phyloP scores from a whole-genome alignment of 768 basidiomycete species.

The Leccinum boreale region DNA sequence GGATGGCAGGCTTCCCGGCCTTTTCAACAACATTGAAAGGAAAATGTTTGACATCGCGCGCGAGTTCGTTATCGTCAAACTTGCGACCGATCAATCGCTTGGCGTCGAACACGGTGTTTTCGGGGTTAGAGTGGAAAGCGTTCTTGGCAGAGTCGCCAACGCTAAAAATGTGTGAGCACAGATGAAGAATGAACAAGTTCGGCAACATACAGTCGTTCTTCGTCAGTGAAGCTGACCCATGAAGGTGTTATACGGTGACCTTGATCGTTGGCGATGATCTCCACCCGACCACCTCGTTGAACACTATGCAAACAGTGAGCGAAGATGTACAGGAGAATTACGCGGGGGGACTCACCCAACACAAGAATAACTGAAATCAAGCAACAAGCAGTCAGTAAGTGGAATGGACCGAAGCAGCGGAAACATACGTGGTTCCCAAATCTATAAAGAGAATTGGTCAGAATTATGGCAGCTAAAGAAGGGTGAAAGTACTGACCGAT shows the following conservation, averaged over 20 bases:
- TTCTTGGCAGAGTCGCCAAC: slow-evolving; percentile 98
- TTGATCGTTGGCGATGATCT: slow-evolving; percentile 89
- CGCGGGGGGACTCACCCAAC: slow-evolving; percentile 65
- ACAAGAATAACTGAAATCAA: slow-evolving; percentile 75
- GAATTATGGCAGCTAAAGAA: background rate
- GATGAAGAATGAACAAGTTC: background rate
- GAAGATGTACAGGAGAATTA: background rate
- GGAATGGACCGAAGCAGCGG: background rate
- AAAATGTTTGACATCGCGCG: slow-evolving; percentile 88
- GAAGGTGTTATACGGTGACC: slow-evolving; percentile 88
- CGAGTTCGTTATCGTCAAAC: slow-evolving; percentile 74
- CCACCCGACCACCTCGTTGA: slow-evolving; percentile 79
- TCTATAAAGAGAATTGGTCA: slow-evolving; percentile 42
- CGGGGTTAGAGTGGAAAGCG: slow-evolving; percentile 85
- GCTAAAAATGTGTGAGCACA: slow-evolving; percentile 14
- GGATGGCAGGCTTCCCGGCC: slow-evolving; percentile 75
- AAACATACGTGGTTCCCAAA: slow-evolving; percentile 82
- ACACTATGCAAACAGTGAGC: slow-evolving; percentile 46
- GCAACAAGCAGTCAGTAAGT: slow-evolving; percentile 19
- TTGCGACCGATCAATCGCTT: slow-evolving; percentile 93
- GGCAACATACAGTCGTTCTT: slow-evolving; percentile 57
- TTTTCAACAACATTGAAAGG: slow-evolving; percentile 82
- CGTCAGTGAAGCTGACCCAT: slow-evolving; percentile 79
- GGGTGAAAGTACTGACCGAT: slow-evolving; percentile 55
- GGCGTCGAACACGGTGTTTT: slow-evolving; percentile 95